A percentile compares a stretch with the other conserved stretches of the same genome.
Evolutionary conservation across 2,329 filamentous ascomycete genomes (phyloP).

Genomic region (Fusarium cicatricum): DNA sequence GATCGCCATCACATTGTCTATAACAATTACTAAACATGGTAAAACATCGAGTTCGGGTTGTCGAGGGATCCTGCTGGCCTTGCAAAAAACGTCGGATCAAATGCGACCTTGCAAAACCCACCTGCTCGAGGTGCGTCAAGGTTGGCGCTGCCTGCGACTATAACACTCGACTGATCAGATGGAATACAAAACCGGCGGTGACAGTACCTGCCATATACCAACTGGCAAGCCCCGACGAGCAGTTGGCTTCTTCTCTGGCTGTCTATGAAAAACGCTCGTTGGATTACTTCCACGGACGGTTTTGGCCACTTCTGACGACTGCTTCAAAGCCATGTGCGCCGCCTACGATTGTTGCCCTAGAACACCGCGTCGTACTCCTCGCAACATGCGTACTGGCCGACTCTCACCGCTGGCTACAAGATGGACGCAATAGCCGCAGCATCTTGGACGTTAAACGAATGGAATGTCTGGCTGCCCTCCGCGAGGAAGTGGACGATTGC

Average conservation of each 20-base stretch:
- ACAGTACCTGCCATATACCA: conserved; percentile 43
- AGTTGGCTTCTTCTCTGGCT: conserved; percentile 37
- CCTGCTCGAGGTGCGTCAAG: conserved; percentile 49
- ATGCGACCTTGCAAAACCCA: conserved; percentile 50
- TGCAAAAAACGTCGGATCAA: conserved; percentile 56
- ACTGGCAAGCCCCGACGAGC: conserved; percentile 40
- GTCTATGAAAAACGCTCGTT: conserved; percentile 44
- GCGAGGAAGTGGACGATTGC: conserved; percentile 45
- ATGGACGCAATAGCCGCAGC: conserved; percentile 41
- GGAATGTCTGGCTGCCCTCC: conserved; percentile 45
- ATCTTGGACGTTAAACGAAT: conserved; percentile 38
- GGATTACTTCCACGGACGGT: conserved; percentile 46
- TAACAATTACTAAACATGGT: background rate
- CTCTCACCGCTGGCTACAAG: conserved; percentile 45
- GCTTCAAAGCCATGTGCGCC: conserved; percentile 42
- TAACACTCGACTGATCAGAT: conserved; percentile 51
- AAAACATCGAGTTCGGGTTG: conserved; percentile 35
- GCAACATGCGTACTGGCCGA: conserved; percentile 45
- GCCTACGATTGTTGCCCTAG: conserved; percentile 42
- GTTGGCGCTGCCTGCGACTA: conserved; percentile 40
- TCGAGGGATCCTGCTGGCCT: conserved; percentile 53
- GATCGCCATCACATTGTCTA: no score
- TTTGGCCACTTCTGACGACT: conserved; percentile 46
- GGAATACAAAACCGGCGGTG: conserved; percentile 50
- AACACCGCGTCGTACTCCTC: conserved; percentile 46